These are phyloP conservation scores for Amaranthus hypochondriacus DNA, from an alignment of 148 eudicot species.

Conservation along the genomic window DNA sequence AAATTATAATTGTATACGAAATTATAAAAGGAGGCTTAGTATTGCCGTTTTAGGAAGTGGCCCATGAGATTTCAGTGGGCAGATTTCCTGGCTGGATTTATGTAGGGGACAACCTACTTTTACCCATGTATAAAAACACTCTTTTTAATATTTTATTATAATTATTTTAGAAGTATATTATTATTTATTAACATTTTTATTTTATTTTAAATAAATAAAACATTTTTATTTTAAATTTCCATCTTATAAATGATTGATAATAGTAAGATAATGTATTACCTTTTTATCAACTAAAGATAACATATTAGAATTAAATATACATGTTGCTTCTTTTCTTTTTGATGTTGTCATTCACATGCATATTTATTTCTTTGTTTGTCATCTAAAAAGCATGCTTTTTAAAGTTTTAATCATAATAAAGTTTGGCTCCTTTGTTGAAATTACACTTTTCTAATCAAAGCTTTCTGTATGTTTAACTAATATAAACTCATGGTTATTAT, in stretches of 20 bases:
- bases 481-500: too few relatives aligned
- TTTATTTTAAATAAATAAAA: not conserved
- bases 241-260: constrained; percentile 3
- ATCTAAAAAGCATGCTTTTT: too few relatives aligned
- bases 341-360: constrained; percentile 19
- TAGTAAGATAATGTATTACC: constrained; percentile 7
- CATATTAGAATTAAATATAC: constrained; percentile 7
- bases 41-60: not conserved
- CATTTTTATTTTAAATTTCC: not conserved
- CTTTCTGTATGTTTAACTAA: too few relatives aligned
- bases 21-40: not conserved
- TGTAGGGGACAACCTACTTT: constrained; percentile 28
- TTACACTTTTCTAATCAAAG: too few relatives aligned
- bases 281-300: constrained; percentile 5
- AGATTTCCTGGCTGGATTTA: constrained; percentile 10
- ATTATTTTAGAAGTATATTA: too few relatives aligned
- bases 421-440: too few relatives aligned
- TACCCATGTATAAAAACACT: not conserved
- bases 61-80: not conserved
- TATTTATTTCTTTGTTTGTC: not conserved
- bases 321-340: constrained; percentile 5
- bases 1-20: too few relatives aligned
- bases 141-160: too few relatives aligned
- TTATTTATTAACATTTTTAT: not conserved
- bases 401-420: too few relatives aligned